A percentile compares a stretch with the other conserved stretches of the same genome.
These are phyloP conservation scores for Phytophthora foliorum DNA, from an alignment of 352 stramenopile species.

Conservation along the genomic window DNA sequence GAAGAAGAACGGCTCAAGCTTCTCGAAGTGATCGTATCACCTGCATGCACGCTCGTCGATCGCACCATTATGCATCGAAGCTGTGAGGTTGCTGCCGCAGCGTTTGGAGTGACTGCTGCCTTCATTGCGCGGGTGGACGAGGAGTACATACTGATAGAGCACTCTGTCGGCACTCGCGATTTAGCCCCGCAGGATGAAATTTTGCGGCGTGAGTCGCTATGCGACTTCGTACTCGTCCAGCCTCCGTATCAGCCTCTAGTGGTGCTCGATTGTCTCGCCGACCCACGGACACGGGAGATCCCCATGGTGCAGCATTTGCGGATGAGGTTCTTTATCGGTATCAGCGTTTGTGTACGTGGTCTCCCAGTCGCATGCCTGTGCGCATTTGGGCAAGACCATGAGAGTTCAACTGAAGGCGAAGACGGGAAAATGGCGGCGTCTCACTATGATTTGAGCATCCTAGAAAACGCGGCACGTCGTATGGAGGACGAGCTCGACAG, in stretches of 20 bases:
- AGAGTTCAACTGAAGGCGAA: constrained; percentile 29
- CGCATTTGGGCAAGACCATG: constrained; percentile 54
- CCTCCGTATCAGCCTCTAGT: constrained; percentile 51
- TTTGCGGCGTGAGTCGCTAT: constrained; percentile 57
- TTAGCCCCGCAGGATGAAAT: constrained; percentile 43
- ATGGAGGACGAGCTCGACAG: constrained; percentile 62
- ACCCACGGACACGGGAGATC: constrained; percentile 59
- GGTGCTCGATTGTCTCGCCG: constrained; percentile 53
- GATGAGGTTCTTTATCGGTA: constrained; percentile 64
- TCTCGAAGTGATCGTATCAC: constrained; percentile 61
- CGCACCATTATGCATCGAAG: constrained; percentile 65
- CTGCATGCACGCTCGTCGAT: constrained; percentile 67
- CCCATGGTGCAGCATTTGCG: constrained; percentile 66
- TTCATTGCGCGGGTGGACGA: constrained; percentile 73
- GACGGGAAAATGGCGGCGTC: constrained; percentile 31
- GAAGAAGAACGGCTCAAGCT: constrained; percentile 61
- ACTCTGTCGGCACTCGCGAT: constrained; percentile 43
- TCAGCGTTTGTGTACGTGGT: constrained; percentile 56
- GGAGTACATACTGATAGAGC: constrained; percentile 59
- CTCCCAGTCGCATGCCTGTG: constrained; percentile 70
- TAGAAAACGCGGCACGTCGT: constrained; percentile 50
- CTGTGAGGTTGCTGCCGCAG: constrained; percentile 55
- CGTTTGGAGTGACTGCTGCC: constrained; percentile 54
- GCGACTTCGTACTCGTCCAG: constrained; percentile 68
- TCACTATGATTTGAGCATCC: constrained; percentile 48